These are phyloP conservation scores for Phycomyces nitens DNA, from an alignment of 192 early-diverging fungal species.

Conservation along the genomic window DNA sequence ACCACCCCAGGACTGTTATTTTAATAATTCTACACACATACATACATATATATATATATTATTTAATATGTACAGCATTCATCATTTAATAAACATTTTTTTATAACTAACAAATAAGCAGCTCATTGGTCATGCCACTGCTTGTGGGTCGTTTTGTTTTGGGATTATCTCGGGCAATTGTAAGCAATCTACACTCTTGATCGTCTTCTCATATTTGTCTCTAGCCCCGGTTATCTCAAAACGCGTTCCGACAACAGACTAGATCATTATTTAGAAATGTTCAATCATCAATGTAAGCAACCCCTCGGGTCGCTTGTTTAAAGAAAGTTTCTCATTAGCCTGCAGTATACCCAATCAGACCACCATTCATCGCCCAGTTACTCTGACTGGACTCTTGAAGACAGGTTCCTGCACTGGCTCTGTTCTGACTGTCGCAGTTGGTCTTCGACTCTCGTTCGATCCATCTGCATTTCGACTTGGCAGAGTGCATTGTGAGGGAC, in stretches of 20 bases:
- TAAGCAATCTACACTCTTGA: background rate
- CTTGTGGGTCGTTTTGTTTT: slow-evolving; percentile 1
- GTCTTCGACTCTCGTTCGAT: background rate
- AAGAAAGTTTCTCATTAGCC: too few relatives aligned
- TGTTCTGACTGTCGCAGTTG: background rate
- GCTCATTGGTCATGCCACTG: background rate
- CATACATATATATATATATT: too few relatives aligned
- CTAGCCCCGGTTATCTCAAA: too few relatives aligned
- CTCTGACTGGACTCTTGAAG: background rate
- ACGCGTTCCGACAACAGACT: too few relatives aligned
- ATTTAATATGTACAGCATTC: background rate
- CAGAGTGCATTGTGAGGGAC: background rate
- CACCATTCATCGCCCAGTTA: too few relatives aligned
- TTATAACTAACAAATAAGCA: background rate
- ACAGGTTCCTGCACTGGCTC: background rate
- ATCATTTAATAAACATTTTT: background rate
- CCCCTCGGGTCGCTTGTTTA: too few relatives aligned
- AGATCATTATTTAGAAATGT: too few relatives aligned
- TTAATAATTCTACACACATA: too few relatives aligned
- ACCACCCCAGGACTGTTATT: background rate
- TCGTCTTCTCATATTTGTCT: background rate
- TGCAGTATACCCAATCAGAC: too few relatives aligned
- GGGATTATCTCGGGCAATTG: background rate
- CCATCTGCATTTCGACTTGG: background rate
- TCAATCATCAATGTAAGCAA: too few relatives aligned